Base-by-base conservation (phyloP, 345 rosid species). In the Mercurialis annua region DNA sequence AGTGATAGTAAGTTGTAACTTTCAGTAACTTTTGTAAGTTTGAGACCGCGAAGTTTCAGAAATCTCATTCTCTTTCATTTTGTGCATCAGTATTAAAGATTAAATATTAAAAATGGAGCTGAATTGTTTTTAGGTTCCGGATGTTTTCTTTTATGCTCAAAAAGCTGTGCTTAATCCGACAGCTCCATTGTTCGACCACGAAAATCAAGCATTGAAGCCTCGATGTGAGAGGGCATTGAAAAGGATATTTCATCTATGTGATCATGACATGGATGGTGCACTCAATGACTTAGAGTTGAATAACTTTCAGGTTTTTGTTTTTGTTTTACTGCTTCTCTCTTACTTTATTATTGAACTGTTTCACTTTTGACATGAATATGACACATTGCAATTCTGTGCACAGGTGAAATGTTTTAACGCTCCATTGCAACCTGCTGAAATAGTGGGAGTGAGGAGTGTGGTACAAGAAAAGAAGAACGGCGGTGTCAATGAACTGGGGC, bases 141-240 rank as follows among this genome's bases (percentile, higher is more conserved):
- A 90, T 34, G 94, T 85, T 66, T 90, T 90, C 83, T 88, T 81
- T 76, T 88, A 78, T 78, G 92, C 97, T 64, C 84, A 81, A 69
- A 90, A 80, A 65, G 94, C 97, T 40, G 94, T 90, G 17, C 90
- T 90, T 75, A 92, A 90, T 73, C 97, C 97, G 36, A 85, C 83
- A 68, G 76, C 81, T 76, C 97, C 97, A 20, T 64, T 90, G 77
- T 90, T 80, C 82, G 94, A 90, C 76, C 97, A 81, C 73, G 94
- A 90, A 69, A 80, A 70, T 63, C 94, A 88, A 57, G 57, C 80
- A 67, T 67, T 90, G 80, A 86, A 77, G 65, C 90, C 90, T 5
- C 86, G 84, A 56, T 86, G 90, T 69, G 75, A 86, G 67, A 86
- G 92, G 72, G 97, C 94, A 67, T 78, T 90, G 61, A 84, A 79